Conservation (phyloP, 768 basidiomycete genomes). For the Roridomyces roridus region DNA sequence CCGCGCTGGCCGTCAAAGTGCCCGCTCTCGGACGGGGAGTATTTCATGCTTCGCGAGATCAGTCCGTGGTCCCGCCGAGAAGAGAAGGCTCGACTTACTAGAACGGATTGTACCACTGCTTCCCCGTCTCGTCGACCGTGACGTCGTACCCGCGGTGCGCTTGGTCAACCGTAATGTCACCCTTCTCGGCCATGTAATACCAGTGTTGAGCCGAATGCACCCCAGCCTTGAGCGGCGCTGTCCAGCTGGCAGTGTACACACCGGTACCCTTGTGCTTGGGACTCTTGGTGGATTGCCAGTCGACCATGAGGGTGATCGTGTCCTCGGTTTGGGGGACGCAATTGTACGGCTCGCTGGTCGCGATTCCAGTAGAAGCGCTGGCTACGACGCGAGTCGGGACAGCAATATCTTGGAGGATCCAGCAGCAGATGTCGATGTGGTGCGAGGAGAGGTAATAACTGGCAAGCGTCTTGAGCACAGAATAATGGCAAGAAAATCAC, state of each 20-base stretch:
- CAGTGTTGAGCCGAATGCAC: conserved; percentile 91
- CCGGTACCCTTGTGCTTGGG: conserved; percentile 81
- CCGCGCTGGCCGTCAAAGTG: conserved; percentile 95
- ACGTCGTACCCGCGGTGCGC: conserved; percentile 94
- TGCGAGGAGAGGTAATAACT: conserved; percentile 96
- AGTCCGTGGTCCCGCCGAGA: conserved; percentile 9
- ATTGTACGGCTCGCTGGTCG: conserved; percentile 87
- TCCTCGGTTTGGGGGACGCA: conserved; percentile 90
- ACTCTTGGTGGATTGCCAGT: conserved; percentile 87
- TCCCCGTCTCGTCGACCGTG: conserved; percentile 84
- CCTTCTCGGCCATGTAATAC: conserved; percentile 97
- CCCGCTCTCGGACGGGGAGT: conserved; percentile 88
- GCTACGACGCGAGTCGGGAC: conserved; percentile 87
- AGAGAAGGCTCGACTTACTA: conserved; percentile 61
- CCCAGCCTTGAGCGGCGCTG: conserved; percentile 88
- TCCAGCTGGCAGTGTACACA: conserved; percentile 95
- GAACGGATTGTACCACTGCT: conserved; percentile 89
- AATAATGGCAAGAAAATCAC: no score
- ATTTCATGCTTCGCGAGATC: conserved; percentile 82
- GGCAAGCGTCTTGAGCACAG: conserved; percentile 8
- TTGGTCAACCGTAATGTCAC: conserved; percentile 92
- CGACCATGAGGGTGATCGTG: conserved; percentile 92
- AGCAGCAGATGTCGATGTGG: conserved; percentile 89
- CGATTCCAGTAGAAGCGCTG: conserved; percentile 90
- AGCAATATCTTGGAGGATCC: conserved; percentile 81